Evolutionary conservation across 257 asterid species (phyloP).

Genomic region (Plantago elongata): DNA sequence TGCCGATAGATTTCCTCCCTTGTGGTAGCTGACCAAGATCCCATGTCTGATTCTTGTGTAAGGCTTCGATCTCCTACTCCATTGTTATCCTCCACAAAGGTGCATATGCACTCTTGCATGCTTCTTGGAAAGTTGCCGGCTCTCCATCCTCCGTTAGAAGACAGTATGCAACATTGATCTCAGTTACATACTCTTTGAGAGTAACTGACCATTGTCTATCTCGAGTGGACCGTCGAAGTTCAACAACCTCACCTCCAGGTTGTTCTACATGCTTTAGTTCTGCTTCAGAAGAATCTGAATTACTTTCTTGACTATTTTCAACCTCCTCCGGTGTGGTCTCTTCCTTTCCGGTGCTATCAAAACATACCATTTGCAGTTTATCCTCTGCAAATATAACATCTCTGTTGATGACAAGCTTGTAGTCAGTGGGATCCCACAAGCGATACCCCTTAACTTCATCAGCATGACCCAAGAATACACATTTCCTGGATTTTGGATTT

Average conservation of each 20-base stretch:
- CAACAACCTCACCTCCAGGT: background rate
- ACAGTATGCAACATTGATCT: background rate
- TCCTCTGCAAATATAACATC: too few species aligned
- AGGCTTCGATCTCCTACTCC: background rate
- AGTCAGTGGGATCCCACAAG: too few species aligned
- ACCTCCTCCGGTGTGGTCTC: background rate
- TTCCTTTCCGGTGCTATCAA: too few species aligned
- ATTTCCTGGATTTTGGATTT: too few species aligned
- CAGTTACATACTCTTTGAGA: background rate
- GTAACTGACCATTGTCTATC: background rate
- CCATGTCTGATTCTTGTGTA: constrained; percentile 4
- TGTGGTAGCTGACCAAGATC: constrained; percentile 7
- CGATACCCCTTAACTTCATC: too few species aligned
- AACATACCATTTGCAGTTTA: too few species aligned
- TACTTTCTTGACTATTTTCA: background rate
- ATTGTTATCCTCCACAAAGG: background rate
- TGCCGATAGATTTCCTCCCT: constrained; percentile 5
- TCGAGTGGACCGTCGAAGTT: background rate
- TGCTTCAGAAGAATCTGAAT: background rate
- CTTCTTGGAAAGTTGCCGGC: background rate
- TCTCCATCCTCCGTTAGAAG: constrained; percentile 1
- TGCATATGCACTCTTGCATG: background rate
- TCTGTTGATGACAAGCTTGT: too few species aligned
- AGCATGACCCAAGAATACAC: too few species aligned
- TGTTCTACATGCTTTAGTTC: background rate